Percentiles rank a stretch among this genome's conserved stretches.
phyloP scores from a whole-genome alignment of 306 rosid genomes.

The Pterocarpus santalinus region DNA sequence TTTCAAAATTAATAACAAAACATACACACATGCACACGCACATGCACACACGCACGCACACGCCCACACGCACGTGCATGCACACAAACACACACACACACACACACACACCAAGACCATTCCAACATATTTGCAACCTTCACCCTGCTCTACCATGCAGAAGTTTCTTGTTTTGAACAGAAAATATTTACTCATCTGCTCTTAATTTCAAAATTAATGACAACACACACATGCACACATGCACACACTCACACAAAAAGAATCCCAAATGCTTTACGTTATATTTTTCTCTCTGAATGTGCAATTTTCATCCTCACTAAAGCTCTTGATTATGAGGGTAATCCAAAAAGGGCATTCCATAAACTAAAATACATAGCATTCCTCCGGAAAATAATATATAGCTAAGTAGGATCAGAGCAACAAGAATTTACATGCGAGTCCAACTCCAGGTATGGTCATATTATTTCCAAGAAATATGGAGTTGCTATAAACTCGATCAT shows the following conservation, averaged over 20 bases:
- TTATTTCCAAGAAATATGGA: constrained; percentile 90
- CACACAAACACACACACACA: no score
- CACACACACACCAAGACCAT: neutral
- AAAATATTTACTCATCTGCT: neutral
- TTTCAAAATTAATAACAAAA: neutral
- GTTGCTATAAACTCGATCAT: constrained; percentile 83
- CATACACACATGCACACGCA: neutral
- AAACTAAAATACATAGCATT: neutral
- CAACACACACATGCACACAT: neutral
- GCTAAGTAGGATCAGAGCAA: constrained; percentile 41
- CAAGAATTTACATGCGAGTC: constrained; percentile 87
- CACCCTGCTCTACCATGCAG: neutral
- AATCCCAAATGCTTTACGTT: neutral
- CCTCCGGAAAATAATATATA: constrained; percentile 29
- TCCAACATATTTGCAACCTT: neutral
- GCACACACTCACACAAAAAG: neutral
- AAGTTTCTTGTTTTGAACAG: neutral
- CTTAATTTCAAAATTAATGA: neutral
- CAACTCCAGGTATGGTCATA: constrained; percentile 79
- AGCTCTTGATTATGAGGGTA: neutral
- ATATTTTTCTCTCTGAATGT: neutral
- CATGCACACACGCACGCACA: no score
- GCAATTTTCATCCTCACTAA: neutral
- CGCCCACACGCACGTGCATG: no score
- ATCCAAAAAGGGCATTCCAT: neutral